Base-by-base conservation (phyloP, 2,329 filamentous ascomycete species). In the Hymenoscyphus fraxineus region DNA sequence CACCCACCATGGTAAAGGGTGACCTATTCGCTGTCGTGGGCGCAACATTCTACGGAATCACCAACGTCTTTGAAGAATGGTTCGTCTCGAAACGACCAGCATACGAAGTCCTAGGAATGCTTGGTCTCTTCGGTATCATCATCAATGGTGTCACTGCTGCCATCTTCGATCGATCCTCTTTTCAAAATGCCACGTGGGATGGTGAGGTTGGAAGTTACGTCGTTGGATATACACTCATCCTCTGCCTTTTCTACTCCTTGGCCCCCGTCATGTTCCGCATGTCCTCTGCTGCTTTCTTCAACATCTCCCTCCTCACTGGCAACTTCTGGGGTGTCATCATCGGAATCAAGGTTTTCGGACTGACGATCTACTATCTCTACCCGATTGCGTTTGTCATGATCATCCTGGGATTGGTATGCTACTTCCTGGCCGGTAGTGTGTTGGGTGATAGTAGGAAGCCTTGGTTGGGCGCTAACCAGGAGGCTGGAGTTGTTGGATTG, bases 281-380 rank as follows among this genome's bases (percentile, higher is more conserved):
- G 80, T 90, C 90, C 35, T 91, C 87, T 16, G 95, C 95, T 2
- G 94, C 93, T 22, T 97, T 99, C 79, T 96, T 97, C 82, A 96
- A 99, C 78, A 96, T 98, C 73, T 94, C 90, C 7, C 81, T 99
- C 69, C 82, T 99, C 66, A 98, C 95, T 1, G 92, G 88, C 72
- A 97, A 96, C 79, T 98, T 98, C 80, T 99, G 95, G 95, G 93
- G 93, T 69, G 90, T 96, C 67, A 90, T 96, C 70, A 94, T 99
- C 71, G 95, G 95, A 59, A 86, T 96, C 70, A 85, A 88, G 75
- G 91, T 98, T 59, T 96, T 99, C 74, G 86, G 89, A 56, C 85
- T 90, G 71, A 78, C 78, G 51, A 86, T 99, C 64, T 91, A 97
- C 79, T 97, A 86, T 82, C 83, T 97, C 79, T 99, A 99, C 78